These are phyloP conservation scores for Stentor roeselii DNA, from an alignment of 73 alveolate genomes.

Conservation along the genomic window DNA sequence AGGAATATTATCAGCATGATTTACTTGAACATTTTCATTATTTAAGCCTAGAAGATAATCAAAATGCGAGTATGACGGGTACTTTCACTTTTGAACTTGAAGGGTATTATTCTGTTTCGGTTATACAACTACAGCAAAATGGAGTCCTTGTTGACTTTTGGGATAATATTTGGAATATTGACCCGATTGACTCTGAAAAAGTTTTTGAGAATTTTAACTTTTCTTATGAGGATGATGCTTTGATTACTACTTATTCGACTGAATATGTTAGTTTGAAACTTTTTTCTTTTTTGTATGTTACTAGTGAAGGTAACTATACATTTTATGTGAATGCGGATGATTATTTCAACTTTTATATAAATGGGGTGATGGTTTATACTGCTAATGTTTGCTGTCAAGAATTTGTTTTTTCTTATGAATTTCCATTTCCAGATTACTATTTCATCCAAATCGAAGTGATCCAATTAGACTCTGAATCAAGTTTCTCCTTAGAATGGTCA, in stretches of 20 bases:
- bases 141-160: background rate
- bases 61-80: background rate
- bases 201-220: background rate
- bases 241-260: background rate
- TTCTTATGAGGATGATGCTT: background rate
- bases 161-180: background rate
- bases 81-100: background rate
- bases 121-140: conserved; percentile 10
- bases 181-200: background rate
- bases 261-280: background rate
- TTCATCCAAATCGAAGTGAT: background rate
- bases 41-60: background rate
- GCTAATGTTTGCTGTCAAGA: conserved; percentile 11
- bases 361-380: background rate
- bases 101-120: conserved; percentile 11
- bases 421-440: background rate
- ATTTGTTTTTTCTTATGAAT: background rate
- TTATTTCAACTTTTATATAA: background rate
- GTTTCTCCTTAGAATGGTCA: background rate
- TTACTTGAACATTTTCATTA: background rate
- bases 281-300: background rate
- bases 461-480: background rate
- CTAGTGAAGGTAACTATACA: background rate
- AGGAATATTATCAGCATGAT: background rate
- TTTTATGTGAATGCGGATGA: conserved; percentile 7